Evolutionary conservation across 2,329 filamentous ascomycete species (phyloP).

Genomic region (Periconia sp.): DNA sequence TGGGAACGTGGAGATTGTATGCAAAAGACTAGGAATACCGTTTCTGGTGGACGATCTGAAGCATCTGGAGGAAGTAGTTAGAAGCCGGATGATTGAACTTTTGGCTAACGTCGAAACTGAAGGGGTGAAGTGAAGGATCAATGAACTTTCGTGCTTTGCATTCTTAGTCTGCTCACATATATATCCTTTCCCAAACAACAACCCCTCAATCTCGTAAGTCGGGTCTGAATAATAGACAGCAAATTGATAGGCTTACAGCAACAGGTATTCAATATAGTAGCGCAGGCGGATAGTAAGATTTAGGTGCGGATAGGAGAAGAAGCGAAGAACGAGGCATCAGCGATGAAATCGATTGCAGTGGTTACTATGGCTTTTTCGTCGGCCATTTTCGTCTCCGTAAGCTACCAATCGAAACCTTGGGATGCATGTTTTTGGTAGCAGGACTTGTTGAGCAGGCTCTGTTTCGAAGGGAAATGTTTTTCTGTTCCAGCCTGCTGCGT

Average conservation of each 20-base stretch:
- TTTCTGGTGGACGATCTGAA: constrained; percentile 48
- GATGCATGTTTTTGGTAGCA: background rate
- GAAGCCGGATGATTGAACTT: background rate
- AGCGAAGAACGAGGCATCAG: constrained; percentile 18
- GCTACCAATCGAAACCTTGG: background rate
- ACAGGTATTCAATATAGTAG: constrained; percentile 16
- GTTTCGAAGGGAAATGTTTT: constrained; percentile 17
- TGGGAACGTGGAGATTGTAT: constrained; percentile 63
- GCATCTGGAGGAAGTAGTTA: constrained; percentile 35
- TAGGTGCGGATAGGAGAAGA: constrained; percentile 20
- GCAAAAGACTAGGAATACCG: constrained; percentile 47
- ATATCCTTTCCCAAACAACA: constrained; percentile 14
- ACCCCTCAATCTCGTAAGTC: constrained; percentile 18
- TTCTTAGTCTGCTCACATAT: constrained; percentile 10
- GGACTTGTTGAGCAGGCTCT: constrained; percentile 8
- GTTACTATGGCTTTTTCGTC: constrained; percentile 27
- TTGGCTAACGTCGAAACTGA: background rate
- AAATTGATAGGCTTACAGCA: constrained; percentile 5
- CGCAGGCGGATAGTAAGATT: constrained; percentile 18
- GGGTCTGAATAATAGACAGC: background rate
- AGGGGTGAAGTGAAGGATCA: constrained; percentile 9
- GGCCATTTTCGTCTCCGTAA: constrained; percentile 22
- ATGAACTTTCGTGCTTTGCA: constrained; percentile 13
- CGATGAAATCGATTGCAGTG: constrained; percentile 24
- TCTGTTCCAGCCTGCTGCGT: constrained; percentile 8